Conservation (phyloP, 345 rosid genomes). For the Populus tremula region DNA sequence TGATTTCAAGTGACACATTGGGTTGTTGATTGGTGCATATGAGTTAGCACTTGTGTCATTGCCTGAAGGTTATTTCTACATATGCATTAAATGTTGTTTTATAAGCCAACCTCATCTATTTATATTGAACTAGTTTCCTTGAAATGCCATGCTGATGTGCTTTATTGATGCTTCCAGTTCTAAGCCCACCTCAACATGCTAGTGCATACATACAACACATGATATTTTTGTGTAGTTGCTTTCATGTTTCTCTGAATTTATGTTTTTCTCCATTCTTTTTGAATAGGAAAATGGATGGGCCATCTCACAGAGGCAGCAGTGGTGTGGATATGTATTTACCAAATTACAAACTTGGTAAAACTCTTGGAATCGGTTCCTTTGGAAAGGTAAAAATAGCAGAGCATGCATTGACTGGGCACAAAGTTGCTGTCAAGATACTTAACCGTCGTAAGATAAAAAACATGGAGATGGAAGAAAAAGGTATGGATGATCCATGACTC, state of each 20-base stretch:
- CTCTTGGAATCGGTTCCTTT: conserved; percentile 90
- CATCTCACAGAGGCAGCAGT: conserved; percentile 45
- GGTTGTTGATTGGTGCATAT: background rate
- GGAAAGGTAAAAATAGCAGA: conserved; percentile 92
- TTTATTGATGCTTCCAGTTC: background rate
- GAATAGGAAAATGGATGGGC: conserved; percentile 45
- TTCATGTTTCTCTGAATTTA: background rate
- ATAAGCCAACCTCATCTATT: background rate
- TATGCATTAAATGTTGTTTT: background rate
- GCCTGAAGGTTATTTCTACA: background rate
- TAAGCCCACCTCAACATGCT: background rate
- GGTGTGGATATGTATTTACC: conserved; percentile 52
- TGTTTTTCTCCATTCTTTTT: background rate
- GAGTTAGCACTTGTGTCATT: background rate
- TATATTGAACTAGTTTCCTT: background rate
- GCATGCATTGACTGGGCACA: conserved; percentile 77
- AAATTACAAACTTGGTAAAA: conserved; percentile 79
- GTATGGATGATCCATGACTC: conserved; percentile 22
- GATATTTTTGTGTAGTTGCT: conserved; percentile 1
- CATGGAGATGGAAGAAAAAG: conserved; percentile 93
- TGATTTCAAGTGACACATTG: background rate
- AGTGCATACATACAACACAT: background rate
- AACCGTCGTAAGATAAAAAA: conserved; percentile 74
- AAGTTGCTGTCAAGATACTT: conserved; percentile 95
- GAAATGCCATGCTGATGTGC: background rate